Evolutionary conservation across 2,329 filamentous ascomycete species (phyloP).

Genomic region (Falciphora oryzae): DNA sequence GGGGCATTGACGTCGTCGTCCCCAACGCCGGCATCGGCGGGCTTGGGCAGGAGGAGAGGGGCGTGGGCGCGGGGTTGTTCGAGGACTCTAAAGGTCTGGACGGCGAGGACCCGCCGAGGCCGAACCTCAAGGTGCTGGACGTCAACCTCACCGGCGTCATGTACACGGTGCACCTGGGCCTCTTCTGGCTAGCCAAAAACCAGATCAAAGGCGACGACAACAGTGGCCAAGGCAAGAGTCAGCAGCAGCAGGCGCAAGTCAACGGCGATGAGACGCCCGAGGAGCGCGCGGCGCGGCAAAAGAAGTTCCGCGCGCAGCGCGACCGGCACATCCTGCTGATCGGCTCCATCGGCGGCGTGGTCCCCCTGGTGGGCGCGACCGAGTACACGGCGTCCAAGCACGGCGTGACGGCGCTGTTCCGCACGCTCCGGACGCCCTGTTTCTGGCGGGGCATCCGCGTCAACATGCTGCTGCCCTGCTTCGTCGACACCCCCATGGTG

Average conservation of each 20-base stretch:
- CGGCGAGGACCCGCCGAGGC: slow-evolving; percentile 35
- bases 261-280: slow-evolving; percentile 9
- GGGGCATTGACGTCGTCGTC: slow-evolving; percentile 55
- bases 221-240: slow-evolving; percentile 14
- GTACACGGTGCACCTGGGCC: slow-evolving; percentile 59
- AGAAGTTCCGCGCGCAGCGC: slow-evolving; percentile 18
- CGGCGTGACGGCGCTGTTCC: slow-evolving; percentile 57
- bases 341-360: slow-evolving; percentile 52
- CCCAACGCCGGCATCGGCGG: slow-evolving; percentile 58
- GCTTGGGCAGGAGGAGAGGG: slow-evolving; percentile 17
- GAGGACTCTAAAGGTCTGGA: slow-evolving; percentile 39
- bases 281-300: background rate
- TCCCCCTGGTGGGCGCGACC: slow-evolving; percentile 32
- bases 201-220: slow-evolving; percentile 19
- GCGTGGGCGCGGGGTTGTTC: slow-evolving; percentile 24
- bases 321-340: slow-evolving; percentile 58
- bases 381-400: slow-evolving; percentile 60
- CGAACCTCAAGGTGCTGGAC: slow-evolving; percentile 48
- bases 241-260: slow-evolving; percentile 21
- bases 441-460: slow-evolving; percentile 48
- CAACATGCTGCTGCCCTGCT: slow-evolving; percentile 63
- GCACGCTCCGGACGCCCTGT: slow-evolving; percentile 46
- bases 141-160: slow-evolving; percentile 58
- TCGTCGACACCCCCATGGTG: slow-evolving; percentile 53
- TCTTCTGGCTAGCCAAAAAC: slow-evolving; percentile 50